phyloP scores from a whole-genome alignment of 2,329 filamentous ascomycete genomes.

The Hymenoscyphus fraxineus region DNA sequence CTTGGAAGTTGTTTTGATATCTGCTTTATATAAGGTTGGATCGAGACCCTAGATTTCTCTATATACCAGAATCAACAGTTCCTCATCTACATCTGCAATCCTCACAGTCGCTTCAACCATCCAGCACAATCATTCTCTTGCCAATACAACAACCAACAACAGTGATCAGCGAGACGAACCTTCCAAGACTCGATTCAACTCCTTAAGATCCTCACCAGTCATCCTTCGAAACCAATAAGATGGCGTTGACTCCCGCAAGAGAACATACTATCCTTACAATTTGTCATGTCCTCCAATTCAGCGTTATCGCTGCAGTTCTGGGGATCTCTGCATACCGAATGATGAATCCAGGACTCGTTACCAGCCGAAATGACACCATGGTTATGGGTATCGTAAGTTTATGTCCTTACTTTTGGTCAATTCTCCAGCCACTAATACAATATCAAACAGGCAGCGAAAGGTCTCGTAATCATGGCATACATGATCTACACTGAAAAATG shows the following conservation, averaged over 20 bases:
- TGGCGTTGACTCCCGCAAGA: not conserved
- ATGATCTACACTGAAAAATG: slow-evolving; percentile 6
- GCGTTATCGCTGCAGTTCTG: not conserved
- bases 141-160: not conserved
- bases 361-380: slow-evolving; percentile 8
- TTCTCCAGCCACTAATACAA: not conserved
- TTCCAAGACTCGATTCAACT: not conserved
- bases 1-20: not conserved
- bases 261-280: slow-evolving; percentile 6
- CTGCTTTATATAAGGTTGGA: not conserved
- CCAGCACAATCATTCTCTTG: not conserved
- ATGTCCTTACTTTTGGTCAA: not conserved
- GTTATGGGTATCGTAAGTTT: slow-evolving; percentile 8
- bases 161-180: not conserved
- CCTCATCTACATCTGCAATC: not conserved
- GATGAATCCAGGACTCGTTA: not conserved
- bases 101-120: not conserved
- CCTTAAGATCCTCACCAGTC: not conserved
- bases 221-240: not conserved
- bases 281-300: slow-evolving; percentile 1
- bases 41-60: not conserved
- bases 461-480: slow-evolving; percentile 8
- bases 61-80: not conserved
- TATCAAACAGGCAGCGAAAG: slow-evolving; percentile 1
- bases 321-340: slow-evolving; percentile 7